These are phyloP conservation scores for Penicillium sp. DNA, from an alignment of 2,329 filamentous ascomycete species.

Conservation along the genomic window DNA sequence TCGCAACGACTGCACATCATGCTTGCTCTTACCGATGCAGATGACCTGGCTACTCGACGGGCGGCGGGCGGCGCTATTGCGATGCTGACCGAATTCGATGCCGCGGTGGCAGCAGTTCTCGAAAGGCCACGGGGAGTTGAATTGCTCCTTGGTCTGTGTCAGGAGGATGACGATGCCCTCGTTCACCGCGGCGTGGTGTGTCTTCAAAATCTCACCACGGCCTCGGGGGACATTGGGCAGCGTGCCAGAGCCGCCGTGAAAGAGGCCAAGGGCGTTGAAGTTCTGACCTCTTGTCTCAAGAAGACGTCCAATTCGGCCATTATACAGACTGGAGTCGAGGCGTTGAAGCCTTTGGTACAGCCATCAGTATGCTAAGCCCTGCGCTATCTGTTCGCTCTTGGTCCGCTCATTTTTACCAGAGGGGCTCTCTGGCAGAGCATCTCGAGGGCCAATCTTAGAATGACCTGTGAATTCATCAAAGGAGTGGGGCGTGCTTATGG, in stretches of 20 bases:
- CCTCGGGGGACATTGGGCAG: constrained; percentile 60
- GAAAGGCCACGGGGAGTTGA: constrained; percentile 65
- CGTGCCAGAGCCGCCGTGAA: constrained; percentile 56
- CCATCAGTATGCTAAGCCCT: constrained; percentile 2
- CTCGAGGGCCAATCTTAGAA: not conserved
- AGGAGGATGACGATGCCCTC: constrained; percentile 54
- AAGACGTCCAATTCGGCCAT: constrained; percentile 64
- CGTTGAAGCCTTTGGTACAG: constrained; percentile 61
- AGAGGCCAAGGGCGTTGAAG: constrained; percentile 58
- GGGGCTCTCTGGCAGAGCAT: constrained; percentile 3
- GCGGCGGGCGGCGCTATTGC: constrained; percentile 87
- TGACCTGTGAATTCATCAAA: not conserved
- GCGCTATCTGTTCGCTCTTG: not conserved
- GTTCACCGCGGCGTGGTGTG: constrained; percentile 67
- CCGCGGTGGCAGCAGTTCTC: constrained; percentile 65
- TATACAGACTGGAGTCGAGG: constrained; percentile 63
- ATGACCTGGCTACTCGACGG: constrained; percentile 70
- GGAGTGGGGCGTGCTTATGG: too few species aligned
- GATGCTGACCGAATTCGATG: constrained; percentile 72
- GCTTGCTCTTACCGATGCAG: constrained; percentile 78
- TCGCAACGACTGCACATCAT: constrained; percentile 73
- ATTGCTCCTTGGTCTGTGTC: constrained; percentile 73
- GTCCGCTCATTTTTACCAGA: not conserved
- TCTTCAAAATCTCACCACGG: constrained; percentile 62
- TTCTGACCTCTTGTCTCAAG: constrained; percentile 64